Conservation (phyloP, 768 basidiomycete genomes). For the Pleurotus pulmonarius region DNA sequence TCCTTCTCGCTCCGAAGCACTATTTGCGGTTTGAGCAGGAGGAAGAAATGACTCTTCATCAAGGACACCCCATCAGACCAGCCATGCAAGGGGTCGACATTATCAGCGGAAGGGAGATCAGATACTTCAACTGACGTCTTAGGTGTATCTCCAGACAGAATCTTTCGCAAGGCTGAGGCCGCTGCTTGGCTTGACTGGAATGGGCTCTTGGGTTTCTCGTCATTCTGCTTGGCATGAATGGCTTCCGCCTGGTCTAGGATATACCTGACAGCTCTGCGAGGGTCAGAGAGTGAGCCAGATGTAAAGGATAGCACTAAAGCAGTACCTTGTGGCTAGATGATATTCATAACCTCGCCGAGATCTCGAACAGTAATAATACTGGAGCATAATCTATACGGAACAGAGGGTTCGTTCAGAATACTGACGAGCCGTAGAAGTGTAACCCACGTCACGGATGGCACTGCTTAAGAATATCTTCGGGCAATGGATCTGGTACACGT, state of each 20-base stretch:
- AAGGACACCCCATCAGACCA: conserved; percentile 72
- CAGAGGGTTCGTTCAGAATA: conserved; percentile 12
- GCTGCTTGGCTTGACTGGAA: conserved; percentile 60
- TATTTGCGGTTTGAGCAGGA: conserved; percentile 90
- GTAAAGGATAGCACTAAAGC: conserved; percentile 6
- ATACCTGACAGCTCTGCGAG: conserved; percentile 72
- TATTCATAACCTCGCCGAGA: conserved; percentile 79
- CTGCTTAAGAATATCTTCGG: conserved; percentile 79
- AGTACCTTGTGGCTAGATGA: conserved; percentile 77
- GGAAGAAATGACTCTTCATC: conserved; percentile 70
- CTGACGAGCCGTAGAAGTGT: neutral
- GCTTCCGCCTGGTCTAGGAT: conserved; percentile 78
- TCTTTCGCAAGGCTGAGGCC: conserved; percentile 60
- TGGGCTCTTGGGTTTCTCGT: conserved; percentile 19
- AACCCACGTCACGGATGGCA: conserved; percentile 72
- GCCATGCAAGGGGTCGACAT: conserved; percentile 59
- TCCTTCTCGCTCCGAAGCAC: conserved; percentile 60
- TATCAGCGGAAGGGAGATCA: conserved; percentile 24
- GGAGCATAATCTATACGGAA: conserved; percentile 65
- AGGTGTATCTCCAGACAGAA: conserved; percentile 49
- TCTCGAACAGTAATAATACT: conserved; percentile 83
- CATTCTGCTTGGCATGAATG: conserved; percentile 25
- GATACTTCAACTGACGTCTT: conserved; percentile 42
- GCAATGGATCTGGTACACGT: conserved; percentile 88
- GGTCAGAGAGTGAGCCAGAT: neutral